A percentile compares a stretch with the other conserved stretches of the same genome.
Conservation (phyloP, 75 land plant genomes). For the Picea sitchensis region DNA sequence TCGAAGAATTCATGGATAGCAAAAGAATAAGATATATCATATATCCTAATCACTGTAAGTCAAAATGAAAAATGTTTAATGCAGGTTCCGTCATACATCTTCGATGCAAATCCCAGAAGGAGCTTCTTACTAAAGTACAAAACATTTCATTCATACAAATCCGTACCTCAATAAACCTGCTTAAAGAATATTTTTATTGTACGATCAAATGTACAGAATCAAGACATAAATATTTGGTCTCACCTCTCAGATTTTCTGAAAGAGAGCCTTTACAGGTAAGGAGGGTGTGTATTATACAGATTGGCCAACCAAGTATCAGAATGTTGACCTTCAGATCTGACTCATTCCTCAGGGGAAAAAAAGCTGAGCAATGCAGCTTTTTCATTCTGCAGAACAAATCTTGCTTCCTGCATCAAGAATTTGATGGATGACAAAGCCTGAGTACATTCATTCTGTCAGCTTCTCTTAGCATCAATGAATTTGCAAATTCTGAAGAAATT, state of each 20-base stretch:
- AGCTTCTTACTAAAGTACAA: neutral
- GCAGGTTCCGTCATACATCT: too few species aligned
- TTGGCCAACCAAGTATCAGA: neutral
- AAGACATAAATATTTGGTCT: neutral
- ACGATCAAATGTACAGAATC: neutral
- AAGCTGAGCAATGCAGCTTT: constrained; percentile 1
- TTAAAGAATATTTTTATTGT: constrained; percentile 10
- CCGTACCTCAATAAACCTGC: neutral
- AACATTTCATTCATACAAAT: neutral
- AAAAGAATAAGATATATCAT: too few species aligned
- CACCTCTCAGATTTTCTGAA: neutral
- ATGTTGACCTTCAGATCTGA: neutral
- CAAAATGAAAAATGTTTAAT: too few species aligned
- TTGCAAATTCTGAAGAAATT: neutral
- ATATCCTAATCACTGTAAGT: too few species aligned
- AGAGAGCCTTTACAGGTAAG: constrained; percentile 2
- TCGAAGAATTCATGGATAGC: too few species aligned
- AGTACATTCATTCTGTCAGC: neutral
- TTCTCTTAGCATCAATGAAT: neutral
- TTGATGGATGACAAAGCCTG: neutral
- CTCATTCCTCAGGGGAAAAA: neutral
- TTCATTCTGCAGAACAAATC: neutral
- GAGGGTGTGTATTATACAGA: constrained; percentile 9
- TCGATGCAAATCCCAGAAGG: neutral
- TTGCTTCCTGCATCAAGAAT: neutral